Conservation (phyloP, 108 stramenopile species). For the Aurantiochytrium sp. region DNA sequence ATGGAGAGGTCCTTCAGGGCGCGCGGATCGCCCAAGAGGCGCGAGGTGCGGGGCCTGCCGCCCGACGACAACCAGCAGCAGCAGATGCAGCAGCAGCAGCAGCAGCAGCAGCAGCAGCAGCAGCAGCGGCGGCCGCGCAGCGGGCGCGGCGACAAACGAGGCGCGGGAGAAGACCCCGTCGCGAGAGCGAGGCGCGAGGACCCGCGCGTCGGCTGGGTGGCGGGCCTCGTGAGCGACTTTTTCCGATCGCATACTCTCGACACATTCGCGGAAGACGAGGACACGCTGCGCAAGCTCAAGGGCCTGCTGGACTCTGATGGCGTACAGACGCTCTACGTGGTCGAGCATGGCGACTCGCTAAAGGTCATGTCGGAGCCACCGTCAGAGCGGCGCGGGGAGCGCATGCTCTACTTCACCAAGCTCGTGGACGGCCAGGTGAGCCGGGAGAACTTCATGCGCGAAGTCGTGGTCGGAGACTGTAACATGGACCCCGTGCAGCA, state of each 20-base stretch:
- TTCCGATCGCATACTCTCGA: background rate
- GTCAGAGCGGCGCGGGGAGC: background rate
- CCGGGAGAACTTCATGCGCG: background rate
- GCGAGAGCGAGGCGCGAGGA: background rate
- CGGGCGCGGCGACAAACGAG: too few species aligned
- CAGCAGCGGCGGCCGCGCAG: too few species aligned
- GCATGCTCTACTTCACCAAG: slow-evolving; percentile 32
- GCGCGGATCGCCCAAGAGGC: background rate
- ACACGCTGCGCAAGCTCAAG: background rate
- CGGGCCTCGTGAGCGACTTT: background rate
- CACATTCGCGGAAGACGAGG: background rate
- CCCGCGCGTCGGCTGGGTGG: background rate
- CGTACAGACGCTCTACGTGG: background rate
- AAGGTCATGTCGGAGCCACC: background rate
- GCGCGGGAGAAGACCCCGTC: too few species aligned
- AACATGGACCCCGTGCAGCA: slow-evolving; percentile 28
- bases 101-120: too few species aligned
- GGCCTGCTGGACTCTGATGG: background rate
- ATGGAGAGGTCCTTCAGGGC: background rate
- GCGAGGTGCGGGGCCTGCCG: background rate
- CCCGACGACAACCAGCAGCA: too few species aligned
- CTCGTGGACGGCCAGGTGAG: background rate
- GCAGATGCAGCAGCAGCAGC: too few species aligned
- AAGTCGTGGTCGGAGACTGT: slow-evolving; percentile 35
- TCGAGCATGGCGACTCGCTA: background rate